Percentiles rank a stretch among this genome's conserved stretches.
Conservation (phyloP, 2,329 filamentous ascomycete species). For the Cladophialophora immunda region DNA sequence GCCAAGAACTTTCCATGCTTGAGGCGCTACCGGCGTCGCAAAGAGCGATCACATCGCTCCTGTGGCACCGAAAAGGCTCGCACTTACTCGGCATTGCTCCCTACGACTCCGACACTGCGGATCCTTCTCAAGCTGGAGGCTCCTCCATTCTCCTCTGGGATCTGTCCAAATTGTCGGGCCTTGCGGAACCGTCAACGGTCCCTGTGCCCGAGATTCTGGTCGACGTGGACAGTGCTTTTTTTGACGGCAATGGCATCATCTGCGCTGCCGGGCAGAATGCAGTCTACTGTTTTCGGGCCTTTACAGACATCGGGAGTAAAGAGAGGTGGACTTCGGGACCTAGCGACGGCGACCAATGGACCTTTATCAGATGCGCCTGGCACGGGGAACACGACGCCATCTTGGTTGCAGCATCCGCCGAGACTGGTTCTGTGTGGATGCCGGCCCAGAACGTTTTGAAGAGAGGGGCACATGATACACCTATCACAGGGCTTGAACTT, state of each 20-base stretch:
- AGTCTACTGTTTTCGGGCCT: slow-evolving; percentile 39
- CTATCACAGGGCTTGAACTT: slow-evolving; percentile 55
- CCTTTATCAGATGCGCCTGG: slow-evolving; percentile 50
- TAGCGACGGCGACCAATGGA: slow-evolving; percentile 48
- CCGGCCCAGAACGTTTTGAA: slow-evolving; percentile 54
- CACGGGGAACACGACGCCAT: slow-evolving; percentile 44
- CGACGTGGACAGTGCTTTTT: slow-evolving; percentile 54
- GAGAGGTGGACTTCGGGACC: slow-evolving; percentile 35
- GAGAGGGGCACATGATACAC: slow-evolving; percentile 51
- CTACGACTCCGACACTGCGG: slow-evolving; percentile 43
- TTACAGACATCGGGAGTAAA: slow-evolving; percentile 34
- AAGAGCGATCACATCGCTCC: slow-evolving; percentile 53
- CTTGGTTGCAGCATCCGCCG: slow-evolving; percentile 51
- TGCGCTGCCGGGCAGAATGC: slow-evolving; percentile 38
- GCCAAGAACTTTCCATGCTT: slow-evolving; percentile 50
- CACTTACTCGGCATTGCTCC: slow-evolving; percentile 56
- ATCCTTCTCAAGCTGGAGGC: slow-evolving; percentile 15
- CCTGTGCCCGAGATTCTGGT: slow-evolving; percentile 46
- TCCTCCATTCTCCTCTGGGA: slow-evolving; percentile 54
- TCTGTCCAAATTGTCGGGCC: slow-evolving; percentile 34
- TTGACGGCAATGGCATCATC: slow-evolving; percentile 49
- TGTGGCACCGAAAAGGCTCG: slow-evolving; percentile 51
- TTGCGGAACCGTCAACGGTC: slow-evolving; percentile 35
- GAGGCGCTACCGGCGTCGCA: slow-evolving; percentile 57
- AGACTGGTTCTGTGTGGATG: slow-evolving; percentile 53